These are phyloP conservation scores for Plasmopara viticola DNA, from an alignment of 352 stramenopile genomes.

Conservation along the genomic window DNA sequence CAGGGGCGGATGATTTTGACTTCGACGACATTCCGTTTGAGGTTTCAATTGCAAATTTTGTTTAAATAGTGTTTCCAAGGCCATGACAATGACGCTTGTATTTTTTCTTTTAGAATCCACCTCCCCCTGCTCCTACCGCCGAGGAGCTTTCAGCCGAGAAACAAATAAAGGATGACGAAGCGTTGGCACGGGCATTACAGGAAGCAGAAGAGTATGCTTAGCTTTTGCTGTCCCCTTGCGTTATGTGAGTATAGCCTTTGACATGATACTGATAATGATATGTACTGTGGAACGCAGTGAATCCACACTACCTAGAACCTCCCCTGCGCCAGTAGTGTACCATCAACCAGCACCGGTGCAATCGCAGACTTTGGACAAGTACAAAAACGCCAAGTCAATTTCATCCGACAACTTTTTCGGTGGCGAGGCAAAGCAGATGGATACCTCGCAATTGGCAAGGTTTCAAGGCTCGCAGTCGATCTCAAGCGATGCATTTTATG, in stretches of 20 bases:
- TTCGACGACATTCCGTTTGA: slow-evolving; percentile 87
- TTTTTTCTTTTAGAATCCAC: slow-evolving; percentile 47
- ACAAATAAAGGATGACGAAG: slow-evolving; percentile 85
- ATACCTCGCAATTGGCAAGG: slow-evolving; percentile 58
- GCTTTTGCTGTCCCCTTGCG: not conserved
- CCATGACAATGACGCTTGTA: too few species aligned
- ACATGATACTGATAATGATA: not conserved
- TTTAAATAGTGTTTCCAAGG: not conserved
- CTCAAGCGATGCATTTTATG: slow-evolving; percentile 85
- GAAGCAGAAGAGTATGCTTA: slow-evolving; percentile 64
- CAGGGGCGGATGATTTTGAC: slow-evolving; percentile 65
- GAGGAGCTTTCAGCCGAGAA: slow-evolving; percentile 42
- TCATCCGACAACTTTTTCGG: slow-evolving; percentile 89
- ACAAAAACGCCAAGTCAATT: slow-evolving; percentile 90
- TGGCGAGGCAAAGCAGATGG: slow-evolving; percentile 44
- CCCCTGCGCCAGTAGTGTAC: slow-evolving; percentile 11
- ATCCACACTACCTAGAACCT: slow-evolving; percentile 5
- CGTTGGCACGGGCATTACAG: slow-evolving; percentile 73
- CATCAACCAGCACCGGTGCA: slow-evolving; percentile 22
- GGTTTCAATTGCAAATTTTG: slow-evolving; percentile 21
- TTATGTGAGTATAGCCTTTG: not conserved
- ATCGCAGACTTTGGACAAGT: slow-evolving; percentile 80
- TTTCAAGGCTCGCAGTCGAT: slow-evolving; percentile 82
- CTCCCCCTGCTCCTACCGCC: slow-evolving; percentile 30
- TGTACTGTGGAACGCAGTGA: slow-evolving; percentile 21